These are phyloP conservation scores for Taxillus chinensis DNA, from an alignment of 164 flowering plant species.

Conservation along the genomic window DNA sequence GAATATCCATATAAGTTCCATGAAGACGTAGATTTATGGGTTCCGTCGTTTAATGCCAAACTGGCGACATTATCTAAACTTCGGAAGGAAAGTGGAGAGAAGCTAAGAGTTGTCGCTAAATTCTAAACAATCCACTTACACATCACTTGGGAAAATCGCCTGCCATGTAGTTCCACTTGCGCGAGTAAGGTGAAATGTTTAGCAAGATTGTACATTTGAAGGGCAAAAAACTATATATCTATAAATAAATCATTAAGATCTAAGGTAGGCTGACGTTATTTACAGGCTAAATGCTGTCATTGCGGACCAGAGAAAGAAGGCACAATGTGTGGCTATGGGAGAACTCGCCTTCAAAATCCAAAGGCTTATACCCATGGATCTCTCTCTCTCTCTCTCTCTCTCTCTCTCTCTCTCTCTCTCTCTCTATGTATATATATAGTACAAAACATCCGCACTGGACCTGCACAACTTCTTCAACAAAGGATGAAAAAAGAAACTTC, in stretches of 20 bases:
- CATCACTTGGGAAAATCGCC: too few relatives aligned
- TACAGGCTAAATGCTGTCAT: not conserved
- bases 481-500: not conserved
- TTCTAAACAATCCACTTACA: too few relatives aligned
- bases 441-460: slow-evolving; percentile 1
- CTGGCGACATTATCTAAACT: too few relatives aligned
- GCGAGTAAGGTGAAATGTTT: not conserved
- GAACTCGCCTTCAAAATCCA: not conserved
- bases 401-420: too few relatives aligned
- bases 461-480: not conserved
- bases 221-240: not conserved
- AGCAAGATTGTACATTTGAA: not conserved
- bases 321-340: not conserved
- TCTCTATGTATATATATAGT: not conserved
- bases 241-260: not conserved
- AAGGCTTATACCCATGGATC: not conserved
- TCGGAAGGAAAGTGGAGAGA: too few relatives aligned
- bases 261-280: not conserved
- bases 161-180: too few relatives aligned
- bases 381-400: not conserved
- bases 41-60: too few relatives aligned
- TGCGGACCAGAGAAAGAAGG: not conserved
- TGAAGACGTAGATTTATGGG: too few relatives aligned
- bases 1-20: too few relatives aligned
- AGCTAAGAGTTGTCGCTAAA: too few relatives aligned